Evolutionary conservation across 345 rosid genomes (phyloP).

Genomic region (Streptanthus diversifolius): DNA sequence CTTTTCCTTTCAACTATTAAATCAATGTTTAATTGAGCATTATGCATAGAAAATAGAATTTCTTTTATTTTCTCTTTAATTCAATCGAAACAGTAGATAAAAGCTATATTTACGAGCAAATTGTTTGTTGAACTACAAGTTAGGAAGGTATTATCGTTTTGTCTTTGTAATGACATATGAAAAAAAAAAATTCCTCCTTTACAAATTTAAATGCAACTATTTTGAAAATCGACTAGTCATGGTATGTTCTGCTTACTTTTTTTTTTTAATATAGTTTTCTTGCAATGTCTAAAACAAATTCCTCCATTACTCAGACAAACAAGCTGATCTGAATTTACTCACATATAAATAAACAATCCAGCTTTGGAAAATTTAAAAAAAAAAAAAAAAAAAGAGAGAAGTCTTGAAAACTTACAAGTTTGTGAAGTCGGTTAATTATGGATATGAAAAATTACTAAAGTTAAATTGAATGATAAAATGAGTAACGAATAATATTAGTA

Average conservation of each 20-base stretch:
- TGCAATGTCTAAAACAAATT: too few species aligned
- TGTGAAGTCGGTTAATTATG: background rate
- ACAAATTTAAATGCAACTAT: background rate
- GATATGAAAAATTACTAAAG: background rate
- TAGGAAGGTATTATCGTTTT: background rate
- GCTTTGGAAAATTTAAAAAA: background rate
- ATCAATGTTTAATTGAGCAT: background rate
- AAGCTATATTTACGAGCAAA: background rate
- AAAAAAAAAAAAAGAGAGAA: background rate
- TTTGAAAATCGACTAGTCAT: background rate
- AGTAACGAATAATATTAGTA: conserved; percentile 6
- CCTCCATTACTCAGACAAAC: too few species aligned
- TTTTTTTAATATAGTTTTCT: too few species aligned
- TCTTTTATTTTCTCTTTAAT: background rate
- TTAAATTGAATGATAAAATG: background rate
- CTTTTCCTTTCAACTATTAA: conserved; percentile 12
- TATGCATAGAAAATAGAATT: background rate
- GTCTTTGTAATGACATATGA: background rate
- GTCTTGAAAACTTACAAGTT: background rate
- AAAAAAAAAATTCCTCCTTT: background rate
- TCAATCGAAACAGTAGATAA: background rate
- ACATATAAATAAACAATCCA: background rate
- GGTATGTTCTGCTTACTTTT: too few species aligned
- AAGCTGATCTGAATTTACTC: too few species aligned
- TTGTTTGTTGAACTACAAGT: background rate